Conservation (phyloP, 192 early-diverging fungal species). For the Coemansia sp. region DNA sequence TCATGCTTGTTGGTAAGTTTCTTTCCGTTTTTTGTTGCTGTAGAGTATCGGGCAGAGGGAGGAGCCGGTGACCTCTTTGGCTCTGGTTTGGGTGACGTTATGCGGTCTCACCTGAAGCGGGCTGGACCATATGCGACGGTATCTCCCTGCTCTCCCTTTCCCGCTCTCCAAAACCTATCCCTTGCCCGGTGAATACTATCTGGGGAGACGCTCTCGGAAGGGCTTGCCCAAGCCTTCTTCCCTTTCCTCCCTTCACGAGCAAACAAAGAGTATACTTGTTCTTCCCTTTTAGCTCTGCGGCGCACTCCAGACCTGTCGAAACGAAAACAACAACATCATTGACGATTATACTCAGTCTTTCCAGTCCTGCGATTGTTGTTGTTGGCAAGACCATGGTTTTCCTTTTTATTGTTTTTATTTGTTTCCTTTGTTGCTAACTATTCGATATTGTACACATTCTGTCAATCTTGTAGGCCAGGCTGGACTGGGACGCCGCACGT, state of each 20-base stretch:
- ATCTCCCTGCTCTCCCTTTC: not conserved
- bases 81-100: not conserved
- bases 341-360: not conserved
- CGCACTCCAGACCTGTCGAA: not conserved
- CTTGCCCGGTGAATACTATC: not conserved
- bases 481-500: constrained; percentile 96
- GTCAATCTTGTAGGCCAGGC: constrained; percentile 50
- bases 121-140: constrained; percentile 1
- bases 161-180: not conserved
- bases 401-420: constrained; percentile 7
- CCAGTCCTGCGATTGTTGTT: constrained; percentile 15
- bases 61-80: not conserved
- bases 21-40: not conserved
- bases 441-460: constrained; percentile 5
- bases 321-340: constrained; percentile 6
- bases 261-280: constrained; percentile 19
- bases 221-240: constrained; percentile 2
- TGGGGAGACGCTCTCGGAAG: constrained; percentile 2
- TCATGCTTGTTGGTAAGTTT: constrained; percentile 94
- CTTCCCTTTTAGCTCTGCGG: not conserved
- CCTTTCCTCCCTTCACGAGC: not conserved
- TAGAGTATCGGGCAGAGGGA: not conserved
- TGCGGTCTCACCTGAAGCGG: not conserved
- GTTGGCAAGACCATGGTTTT: constrained; percentile 23
- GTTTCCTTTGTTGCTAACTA: not conserved